Conservation (phyloP, 2,329 filamentous ascomycete species). For the Arthrobotrys conoides region DNA sequence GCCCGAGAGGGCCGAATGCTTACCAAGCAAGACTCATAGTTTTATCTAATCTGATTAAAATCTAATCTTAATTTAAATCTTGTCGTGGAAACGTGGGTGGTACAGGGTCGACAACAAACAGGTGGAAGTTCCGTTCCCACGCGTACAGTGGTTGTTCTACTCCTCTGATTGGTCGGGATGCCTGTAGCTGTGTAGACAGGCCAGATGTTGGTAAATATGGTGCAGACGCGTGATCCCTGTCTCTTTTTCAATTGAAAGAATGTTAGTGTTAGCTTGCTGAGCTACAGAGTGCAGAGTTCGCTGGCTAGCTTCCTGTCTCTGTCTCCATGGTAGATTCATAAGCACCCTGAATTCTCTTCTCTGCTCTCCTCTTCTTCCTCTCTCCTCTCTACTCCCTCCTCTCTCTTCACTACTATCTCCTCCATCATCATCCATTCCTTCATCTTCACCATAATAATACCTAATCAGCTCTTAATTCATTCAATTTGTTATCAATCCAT, state of each 20-base stretch:
- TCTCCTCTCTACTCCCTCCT: conserved; percentile 61
- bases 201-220: conserved; percentile 9
- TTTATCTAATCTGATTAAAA: background rate
- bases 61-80: background rate
- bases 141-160: background rate
- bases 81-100: background rate
- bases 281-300: conserved; percentile 61
- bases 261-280: background rate
- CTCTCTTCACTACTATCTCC: conserved; percentile 64
- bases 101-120: background rate
- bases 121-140: background rate
- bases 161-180: background rate
- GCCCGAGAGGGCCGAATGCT: background rate
- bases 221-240: conserved; percentile 5
- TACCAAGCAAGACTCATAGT: conserved; percentile 3
- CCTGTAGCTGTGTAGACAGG: background rate
- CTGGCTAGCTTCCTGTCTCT: conserved; percentile 22
- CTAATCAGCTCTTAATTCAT: conserved; percentile 12
- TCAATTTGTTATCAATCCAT: background rate
- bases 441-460: background rate
- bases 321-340: conserved; percentile 64
- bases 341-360: conserved; percentile 64
- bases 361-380: conserved; percentile 64
- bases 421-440: conserved; percentile 54
- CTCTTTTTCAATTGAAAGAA: conserved; percentile 1